Conservation (phyloP, 352 stramenopile species). For the Phytophthora foliorum region DNA sequence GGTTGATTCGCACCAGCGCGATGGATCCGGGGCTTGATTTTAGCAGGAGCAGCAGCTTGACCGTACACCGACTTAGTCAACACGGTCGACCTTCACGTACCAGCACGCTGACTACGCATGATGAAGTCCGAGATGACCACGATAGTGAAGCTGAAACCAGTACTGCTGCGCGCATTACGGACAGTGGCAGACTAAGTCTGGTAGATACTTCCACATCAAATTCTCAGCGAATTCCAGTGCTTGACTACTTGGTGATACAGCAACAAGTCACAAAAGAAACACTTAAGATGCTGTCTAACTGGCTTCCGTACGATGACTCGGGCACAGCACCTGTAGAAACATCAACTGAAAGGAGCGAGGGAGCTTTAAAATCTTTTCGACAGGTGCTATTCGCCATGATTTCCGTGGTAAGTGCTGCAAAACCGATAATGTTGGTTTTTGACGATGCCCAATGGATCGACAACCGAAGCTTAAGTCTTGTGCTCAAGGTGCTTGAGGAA, state of each 20-base stretch:
- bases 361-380: slow-evolving; percentile 56
- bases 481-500: slow-evolving; percentile 66
- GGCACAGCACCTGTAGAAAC: slow-evolving; percentile 9
- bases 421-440: slow-evolving; percentile 75
- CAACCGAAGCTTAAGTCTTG: slow-evolving; percentile 62
- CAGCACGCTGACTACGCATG: slow-evolving; percentile 37
- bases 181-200: not conserved
- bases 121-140: slow-evolving; percentile 22
- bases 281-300: slow-evolving; percentile 53
- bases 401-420: slow-evolving; percentile 54
- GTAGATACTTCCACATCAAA: slow-evolving; percentile 20
- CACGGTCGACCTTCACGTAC: slow-evolving; percentile 28
- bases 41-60: slow-evolving; percentile 11
- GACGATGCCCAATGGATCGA: slow-evolving; percentile 88
- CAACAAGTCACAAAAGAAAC: slow-evolving; percentile 53
- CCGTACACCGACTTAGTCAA: slow-evolving; percentile 26
- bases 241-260: slow-evolving; percentile 69
- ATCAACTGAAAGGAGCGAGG: slow-evolving; percentile 46
- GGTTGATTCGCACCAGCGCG: not conserved
- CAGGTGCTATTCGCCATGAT: slow-evolving; percentile 69
- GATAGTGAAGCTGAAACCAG: slow-evolving; percentile 19
- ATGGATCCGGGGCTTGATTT: slow-evolving; percentile 4
- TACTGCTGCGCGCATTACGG: not conserved
- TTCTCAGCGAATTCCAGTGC: slow-evolving; percentile 53
- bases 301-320: slow-evolving; percentile 53